Evolutionary conservation across 495 filamentous ascomycete genomes (phyloP), one percentile per base, ranked within the genome.

Genomic region (Tuber indicum): DNA sequence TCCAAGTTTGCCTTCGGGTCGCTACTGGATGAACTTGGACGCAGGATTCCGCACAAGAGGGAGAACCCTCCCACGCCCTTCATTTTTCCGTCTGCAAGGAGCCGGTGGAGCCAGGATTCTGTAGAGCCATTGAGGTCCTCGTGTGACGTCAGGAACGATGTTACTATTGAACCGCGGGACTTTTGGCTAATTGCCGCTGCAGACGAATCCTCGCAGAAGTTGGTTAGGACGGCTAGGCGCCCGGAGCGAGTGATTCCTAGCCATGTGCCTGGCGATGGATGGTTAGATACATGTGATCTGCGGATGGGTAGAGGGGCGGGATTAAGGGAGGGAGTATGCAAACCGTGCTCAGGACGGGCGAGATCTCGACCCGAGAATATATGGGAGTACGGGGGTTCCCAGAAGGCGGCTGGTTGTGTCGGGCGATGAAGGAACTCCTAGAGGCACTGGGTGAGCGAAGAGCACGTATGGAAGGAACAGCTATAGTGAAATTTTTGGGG

Each of bases 1-100:
- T 93, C 89, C 26, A 91, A 80, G 2, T 84, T 82, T 21, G 81
- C 82, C 42, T 84, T 84, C 72, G 86, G 84, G 32, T 14, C 58
- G 14, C 58, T 36, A 36, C 14, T 66, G 26, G 58, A 36, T 66
- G 58, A 36, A 36, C 58, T 66, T 66, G 58, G 58, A 44, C 91
- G 89, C 75, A 97, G 84, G 76, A 91, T 89, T 9, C 96, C 96
- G 84, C 93, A 97, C 21, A 97, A 85, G n/a, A 99, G 87, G 71
- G 91, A 96, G 86, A 98, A 98, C 0, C 96, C 96, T 12, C 96
- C 96, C 1, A 97, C 92, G 52, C 89, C 90, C 75, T 90, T 88
- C 39, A 92, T 86, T 9, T 89, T 90, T 71, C 92, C 90, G 39
- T 84, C 88, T 47, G 88, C 87, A 19, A 97, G 87, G 83, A 97